These are phyloP conservation scores for Tuber umbilicatum DNA, from an alignment of 495 filamentous ascomycete species.

Conservation along the genomic window DNA sequence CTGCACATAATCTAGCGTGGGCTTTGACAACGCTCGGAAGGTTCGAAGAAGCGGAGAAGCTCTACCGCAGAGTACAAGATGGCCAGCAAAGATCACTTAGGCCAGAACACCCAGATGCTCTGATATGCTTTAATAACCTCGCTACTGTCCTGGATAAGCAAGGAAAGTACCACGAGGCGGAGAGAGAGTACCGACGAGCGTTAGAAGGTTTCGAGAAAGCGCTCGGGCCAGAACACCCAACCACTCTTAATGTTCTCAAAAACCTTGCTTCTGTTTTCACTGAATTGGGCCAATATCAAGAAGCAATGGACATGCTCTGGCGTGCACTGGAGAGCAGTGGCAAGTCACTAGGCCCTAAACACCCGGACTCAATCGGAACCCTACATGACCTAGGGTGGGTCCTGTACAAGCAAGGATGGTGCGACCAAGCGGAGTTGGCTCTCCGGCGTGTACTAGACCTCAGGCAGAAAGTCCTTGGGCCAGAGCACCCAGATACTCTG, in stretches of 20 bases:
- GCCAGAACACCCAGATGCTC: constrained; percentile 36
- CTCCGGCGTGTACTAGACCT: constrained; percentile 13
- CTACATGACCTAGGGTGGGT: constrained; percentile 12
- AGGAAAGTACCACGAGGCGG: constrained; percentile 15
- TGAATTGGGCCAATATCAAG: constrained; percentile 13
- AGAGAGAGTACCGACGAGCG: constrained; percentile 18
- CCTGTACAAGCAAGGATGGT: constrained; percentile 14
- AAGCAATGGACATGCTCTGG: constrained; percentile 21
- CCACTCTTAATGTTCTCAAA: constrained; percentile 7
- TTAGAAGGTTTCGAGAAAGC: constrained; percentile 25
- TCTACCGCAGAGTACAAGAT: constrained; percentile 34
- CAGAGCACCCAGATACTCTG: constrained; percentile 32
- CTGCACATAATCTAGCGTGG: constrained; percentile 12
- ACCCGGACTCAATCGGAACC: constrained; percentile 12
- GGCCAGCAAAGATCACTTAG: constrained; percentile 39
- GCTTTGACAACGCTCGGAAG: constrained; percentile 12
- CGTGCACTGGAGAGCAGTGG: constrained; percentile 6
- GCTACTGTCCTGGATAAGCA: constrained; percentile 23
- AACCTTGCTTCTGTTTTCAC: constrained; percentile 22
- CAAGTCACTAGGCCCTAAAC: constrained; percentile 11
- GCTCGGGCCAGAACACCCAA: constrained; percentile 24
- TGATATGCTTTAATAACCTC: constrained; percentile 15
- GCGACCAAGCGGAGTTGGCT: constrained; percentile 27
- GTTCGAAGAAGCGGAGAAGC: constrained; percentile 34
- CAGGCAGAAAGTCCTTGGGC: constrained; percentile 26